Base-by-base conservation (phyloP, 2,329 filamentous ascomycete genomes). In the Aspergillus sp. region DNA sequence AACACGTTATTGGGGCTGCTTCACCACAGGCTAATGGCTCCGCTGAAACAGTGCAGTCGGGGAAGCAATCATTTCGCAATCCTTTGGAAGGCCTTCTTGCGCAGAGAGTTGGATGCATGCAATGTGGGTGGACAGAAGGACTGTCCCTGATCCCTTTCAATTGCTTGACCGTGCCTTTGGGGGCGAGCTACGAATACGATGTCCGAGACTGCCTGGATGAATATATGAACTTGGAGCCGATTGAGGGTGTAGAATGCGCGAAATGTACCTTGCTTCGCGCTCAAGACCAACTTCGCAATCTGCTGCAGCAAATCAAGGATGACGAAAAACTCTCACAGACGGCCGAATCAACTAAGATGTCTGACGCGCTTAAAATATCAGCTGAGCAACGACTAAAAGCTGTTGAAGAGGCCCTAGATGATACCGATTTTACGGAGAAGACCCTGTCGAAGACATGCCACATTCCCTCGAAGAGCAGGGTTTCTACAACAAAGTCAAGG, bases 141-240 rank as follows among this genome's bases (percentile, higher is more conserved):
- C 81, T 97, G 13, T 92, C 90, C 1, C 85, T 98, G 76, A 96
- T 91, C 18, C 91, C 92, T 0, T 98, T 98, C 80, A 97, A 95
- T 69, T 97, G 92, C 68, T 78, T 98, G 47, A 97, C 93, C 0
- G 84, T 98, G 0, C 91, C 89, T 36, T 84, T 98, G 2, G 90
- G 89, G 1, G 76, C 81, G 5, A 81, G 82, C 48, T 82, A 80
- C 62, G 78, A 82, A 17, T 90, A 93, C 67, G 84, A 91, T 59
- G 76, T 98, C 0, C 86, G 87, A 56, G 88, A 95, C 58, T 88
- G 91, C 55, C 77, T 99, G 18, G 89, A 96, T 69, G 87, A 91
- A 20, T 96, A 93, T 70, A 95, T 91, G 26, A 84, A 86, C 12
- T 81, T 97, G 8, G 95, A 98, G 70, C 81, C 84, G 2, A 96